These are phyloP conservation scores for Lepidium sativum DNA, from an alignment of 345 rosid species.

Conservation along the genomic window DNA sequence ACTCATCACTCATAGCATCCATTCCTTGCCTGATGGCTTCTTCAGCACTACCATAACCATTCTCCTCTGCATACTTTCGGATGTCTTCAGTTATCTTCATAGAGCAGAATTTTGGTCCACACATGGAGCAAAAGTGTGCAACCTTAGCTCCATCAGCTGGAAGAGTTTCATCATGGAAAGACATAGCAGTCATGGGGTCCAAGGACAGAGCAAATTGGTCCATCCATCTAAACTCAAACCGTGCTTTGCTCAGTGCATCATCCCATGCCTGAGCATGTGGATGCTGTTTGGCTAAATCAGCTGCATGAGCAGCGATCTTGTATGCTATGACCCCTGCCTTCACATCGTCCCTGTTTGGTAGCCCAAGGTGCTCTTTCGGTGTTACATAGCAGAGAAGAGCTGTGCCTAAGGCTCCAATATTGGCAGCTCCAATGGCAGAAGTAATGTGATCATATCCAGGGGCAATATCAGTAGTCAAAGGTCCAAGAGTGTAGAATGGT, in stretches of 20 bases:
- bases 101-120: constrained; percentile 98
- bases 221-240: constrained; percentile 97
- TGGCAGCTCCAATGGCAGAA: constrained; percentile 99
- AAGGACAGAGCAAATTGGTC: constrained; percentile 96
- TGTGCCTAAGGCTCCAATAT: constrained; percentile 96
- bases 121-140: constrained; percentile 98
- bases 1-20: constrained; percentile 96
- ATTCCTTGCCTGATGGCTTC: constrained; percentile 85
- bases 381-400: constrained; percentile 99
- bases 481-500: constrained; percentile 97
- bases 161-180: constrained; percentile 94
- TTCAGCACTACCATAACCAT: constrained; percentile 86
- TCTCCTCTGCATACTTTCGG: constrained; percentile 91
- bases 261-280: constrained; percentile 98
- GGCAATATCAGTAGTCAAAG: constrained; percentile 92
- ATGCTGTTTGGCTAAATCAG: constrained; percentile 93
- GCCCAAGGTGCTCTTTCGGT: constrained; percentile 96
- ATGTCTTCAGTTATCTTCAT: constrained; percentile 99
- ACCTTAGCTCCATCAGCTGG: constrained; percentile 99
- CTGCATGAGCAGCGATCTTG: constrained; percentile 96
- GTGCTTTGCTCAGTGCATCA: constrained; percentile 89
- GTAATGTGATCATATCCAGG: constrained; percentile 98
- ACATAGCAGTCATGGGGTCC: constrained; percentile 98
- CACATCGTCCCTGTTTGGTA: constrained; percentile 98
- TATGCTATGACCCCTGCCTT: constrained; percentile 96